phyloP scores from a whole-genome alignment of 2,329 filamentous ascomycete species.

The Trichoderma arundinaceum region DNA sequence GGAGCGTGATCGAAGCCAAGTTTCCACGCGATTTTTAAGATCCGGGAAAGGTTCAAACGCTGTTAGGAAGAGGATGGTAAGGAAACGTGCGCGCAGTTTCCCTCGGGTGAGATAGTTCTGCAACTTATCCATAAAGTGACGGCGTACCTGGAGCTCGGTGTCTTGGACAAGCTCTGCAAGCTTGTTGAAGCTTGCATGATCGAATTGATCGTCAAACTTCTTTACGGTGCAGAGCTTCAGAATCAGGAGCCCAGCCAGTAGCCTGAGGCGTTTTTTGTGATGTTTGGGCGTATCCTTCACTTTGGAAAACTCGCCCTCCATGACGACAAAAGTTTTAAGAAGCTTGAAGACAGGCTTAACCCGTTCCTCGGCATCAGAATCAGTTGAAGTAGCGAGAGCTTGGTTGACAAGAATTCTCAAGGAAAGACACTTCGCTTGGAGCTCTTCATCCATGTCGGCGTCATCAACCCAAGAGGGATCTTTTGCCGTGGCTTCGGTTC shows the following conservation, averaged over 20 bases:
- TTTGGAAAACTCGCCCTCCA: constrained; percentile 81
- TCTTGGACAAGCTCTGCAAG: constrained; percentile 85
- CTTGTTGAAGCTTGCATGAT: constrained; percentile 76
- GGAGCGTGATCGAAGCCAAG: constrained; percentile 86
- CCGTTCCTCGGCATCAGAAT: constrained; percentile 60
- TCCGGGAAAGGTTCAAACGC: constrained; percentile 84
- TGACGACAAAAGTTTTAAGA: constrained; percentile 74
- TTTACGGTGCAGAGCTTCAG: constrained; percentile 84
- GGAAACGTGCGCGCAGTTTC: constrained; percentile 76
- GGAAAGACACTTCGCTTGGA: constrained; percentile 81
- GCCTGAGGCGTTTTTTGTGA: constrained; percentile 80
- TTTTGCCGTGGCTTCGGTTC: constrained; percentile 61
- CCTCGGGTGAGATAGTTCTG: constrained; percentile 86
- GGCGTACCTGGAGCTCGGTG: constrained; percentile 72
- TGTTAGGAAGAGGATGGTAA: constrained; percentile 85
- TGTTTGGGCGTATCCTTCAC: constrained; percentile 74
- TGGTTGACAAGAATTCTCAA: constrained; percentile 87
- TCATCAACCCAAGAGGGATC: constrained; percentile 72
- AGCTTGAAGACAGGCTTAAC: constrained; percentile 76
- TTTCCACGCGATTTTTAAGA: constrained; percentile 76
- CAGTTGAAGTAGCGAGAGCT: constrained; percentile 65
- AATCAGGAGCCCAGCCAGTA: constrained; percentile 78
- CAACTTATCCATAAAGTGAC: constrained; percentile 79
- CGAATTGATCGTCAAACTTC: constrained; percentile 76
- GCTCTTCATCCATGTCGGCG: constrained; percentile 75